phyloP scores from a whole-genome alignment of 106 monocot genomes.

The Platanthera zijinensis region DNA sequence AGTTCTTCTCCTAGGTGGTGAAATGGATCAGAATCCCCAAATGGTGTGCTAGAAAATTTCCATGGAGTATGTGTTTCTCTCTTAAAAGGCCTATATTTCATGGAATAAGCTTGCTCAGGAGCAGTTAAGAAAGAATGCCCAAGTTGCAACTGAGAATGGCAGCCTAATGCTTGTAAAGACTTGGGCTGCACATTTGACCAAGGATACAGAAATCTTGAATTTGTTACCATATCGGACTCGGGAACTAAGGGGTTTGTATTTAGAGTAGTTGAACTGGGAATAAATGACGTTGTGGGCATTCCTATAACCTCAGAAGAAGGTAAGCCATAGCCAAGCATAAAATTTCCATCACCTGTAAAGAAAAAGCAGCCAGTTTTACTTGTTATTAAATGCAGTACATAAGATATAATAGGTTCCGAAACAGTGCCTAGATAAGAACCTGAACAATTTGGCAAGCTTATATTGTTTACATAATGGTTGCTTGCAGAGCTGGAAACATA shows the following conservation, averaged over 20 bases:
- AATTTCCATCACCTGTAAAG: constrained; percentile 10
- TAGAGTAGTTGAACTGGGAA: not conserved
- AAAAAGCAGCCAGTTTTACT: not conserved
- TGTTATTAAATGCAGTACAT: not conserved
- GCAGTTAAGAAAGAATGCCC: not conserved
- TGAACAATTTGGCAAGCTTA: not conserved
- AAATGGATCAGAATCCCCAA: not conserved
- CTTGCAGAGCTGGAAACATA: constrained; percentile 6
- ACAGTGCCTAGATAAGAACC: not conserved
- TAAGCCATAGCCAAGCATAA: not conserved
- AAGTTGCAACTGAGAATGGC: not conserved
- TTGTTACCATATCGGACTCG: not conserved
- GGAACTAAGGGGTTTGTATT: not conserved
- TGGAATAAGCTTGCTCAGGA: not conserved
- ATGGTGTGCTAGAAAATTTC: not conserved
- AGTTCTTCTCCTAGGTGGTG: not conserved
- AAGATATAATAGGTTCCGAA: not conserved
- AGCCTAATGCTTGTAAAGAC: not conserved
- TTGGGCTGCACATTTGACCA: not conserved
- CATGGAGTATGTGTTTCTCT: not conserved
- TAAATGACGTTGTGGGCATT: not conserved
- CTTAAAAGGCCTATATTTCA: not conserved
- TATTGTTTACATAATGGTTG: constrained; percentile 1
- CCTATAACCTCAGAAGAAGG: not conserved
- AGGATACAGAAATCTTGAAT: not conserved